Base-by-base conservation (phyloP, 2,329 filamentous ascomycete genomes). In the Apiospora malaysiana region DNA sequence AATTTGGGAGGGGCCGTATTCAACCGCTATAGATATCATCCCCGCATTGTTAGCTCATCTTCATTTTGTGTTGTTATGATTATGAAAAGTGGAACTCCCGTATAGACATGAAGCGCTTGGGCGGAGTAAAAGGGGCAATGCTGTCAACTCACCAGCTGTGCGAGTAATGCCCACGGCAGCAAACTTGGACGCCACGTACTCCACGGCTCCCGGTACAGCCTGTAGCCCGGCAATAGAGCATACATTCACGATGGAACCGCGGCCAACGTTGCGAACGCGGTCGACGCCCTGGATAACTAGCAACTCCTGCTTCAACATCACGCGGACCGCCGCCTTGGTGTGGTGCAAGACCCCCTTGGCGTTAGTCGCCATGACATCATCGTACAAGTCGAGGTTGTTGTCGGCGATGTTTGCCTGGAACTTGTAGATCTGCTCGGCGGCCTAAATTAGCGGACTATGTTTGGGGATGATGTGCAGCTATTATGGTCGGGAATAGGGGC, bases 181-280 rank as follows among this genome's bases (percentile, higher is more conserved):
- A n/a, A 67, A 67, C 42, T 67, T 67, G n/a, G 65, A 46, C 40
- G 65, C 65, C n/a, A 32, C 21, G 42, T 67, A 67, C 32, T 67
- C 65, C 18, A 67, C 21, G 14, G 10, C 2, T 1, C 65, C 65
- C 2, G 65, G 10, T 4, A n/a, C 12, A 10, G 40, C 10, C 10
- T 27, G 4, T 4, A 67, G 5, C 12, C 65, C 65, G n/a, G 65
- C 65, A 18, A 67, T n/a, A n/a, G 65, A 67, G 42, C 65, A 67
- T 0, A 46, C 18, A 25, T 67, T 67, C 8, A 67, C 65, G n/a
- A 67, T 67, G 66, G 42, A 23, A 6, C 42, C 65, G 42, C 65
- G 65, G 42, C 42, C 65, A 4, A 67, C 18, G 14, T 27, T 12
- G n/a, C 42, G 65, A 1, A 6, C 42, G 42, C 65, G 42, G 42